Percentiles rank a stretch among this genome's conserved stretches.
Evolutionary conservation across 2,329 filamentous ascomycete species (phyloP).

Genomic region (Cadophora sp.): DNA sequence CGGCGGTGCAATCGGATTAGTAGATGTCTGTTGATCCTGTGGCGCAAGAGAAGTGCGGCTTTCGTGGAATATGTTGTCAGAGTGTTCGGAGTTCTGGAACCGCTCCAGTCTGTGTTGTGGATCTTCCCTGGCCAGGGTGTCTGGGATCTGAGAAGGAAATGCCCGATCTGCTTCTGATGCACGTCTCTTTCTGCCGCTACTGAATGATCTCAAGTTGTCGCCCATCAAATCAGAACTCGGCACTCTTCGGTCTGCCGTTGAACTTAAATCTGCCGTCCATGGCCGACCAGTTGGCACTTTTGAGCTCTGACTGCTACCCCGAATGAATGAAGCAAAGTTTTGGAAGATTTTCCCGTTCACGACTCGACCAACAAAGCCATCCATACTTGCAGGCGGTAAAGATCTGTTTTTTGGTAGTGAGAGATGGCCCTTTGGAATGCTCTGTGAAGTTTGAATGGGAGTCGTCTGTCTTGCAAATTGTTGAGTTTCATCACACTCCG

Average conservation of each 20-base stretch:
- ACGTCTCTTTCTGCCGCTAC: background rate
- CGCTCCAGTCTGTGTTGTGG: background rate
- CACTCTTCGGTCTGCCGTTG: background rate
- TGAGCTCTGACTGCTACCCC: background rate
- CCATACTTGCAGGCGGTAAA: background rate
- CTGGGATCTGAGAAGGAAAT: background rate
- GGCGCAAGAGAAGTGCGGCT: background rate
- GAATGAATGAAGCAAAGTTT: slow-evolving; percentile 5
- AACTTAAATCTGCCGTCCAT: background rate
- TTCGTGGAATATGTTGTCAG: background rate
- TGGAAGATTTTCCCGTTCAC: background rate
- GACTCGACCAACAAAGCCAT: slow-evolving; percentile 3
- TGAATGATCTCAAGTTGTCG: background rate
- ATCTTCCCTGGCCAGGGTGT: background rate
- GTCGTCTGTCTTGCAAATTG: too few relatives aligned
- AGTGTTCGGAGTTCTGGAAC: background rate
- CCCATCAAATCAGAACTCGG: background rate
- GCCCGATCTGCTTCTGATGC: background rate
- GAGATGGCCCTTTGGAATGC: too few relatives aligned
- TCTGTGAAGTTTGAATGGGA: too few relatives aligned
- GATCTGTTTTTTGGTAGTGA: background rate
- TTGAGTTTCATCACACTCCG: too few relatives aligned
- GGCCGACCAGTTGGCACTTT: background rate
- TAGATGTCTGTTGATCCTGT: background rate
- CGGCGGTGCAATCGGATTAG: background rate